phyloP scores from a whole-genome alignment of 2,329 filamentous ascomycete genomes.

The Pleurostoma richardsiae region DNA sequence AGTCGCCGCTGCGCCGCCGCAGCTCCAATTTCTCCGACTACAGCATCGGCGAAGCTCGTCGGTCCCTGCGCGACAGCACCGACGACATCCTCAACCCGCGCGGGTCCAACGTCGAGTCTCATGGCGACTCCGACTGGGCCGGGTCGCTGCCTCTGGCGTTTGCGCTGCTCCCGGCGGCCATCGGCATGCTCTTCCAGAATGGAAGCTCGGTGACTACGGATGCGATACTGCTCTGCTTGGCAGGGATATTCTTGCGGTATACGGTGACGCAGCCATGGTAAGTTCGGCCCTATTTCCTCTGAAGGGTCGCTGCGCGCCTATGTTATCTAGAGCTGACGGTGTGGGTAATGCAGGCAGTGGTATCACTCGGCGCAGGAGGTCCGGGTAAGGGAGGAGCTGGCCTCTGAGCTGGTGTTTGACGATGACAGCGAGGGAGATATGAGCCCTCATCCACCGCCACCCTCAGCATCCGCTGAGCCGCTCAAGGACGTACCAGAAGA shows the following conservation, averaged over 20 bases:
- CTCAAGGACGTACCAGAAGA: slow-evolving; percentile 34
- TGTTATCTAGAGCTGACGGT: no score
- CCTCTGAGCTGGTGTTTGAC: slow-evolving; percentile 34
- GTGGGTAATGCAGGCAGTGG: slow-evolving; percentile 53
- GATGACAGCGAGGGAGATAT: slow-evolving; percentile 21
- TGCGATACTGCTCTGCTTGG: slow-evolving; percentile 71
- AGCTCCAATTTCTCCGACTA: slow-evolving; percentile 77
- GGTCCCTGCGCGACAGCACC: slow-evolving; percentile 56
- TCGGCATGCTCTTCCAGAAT: slow-evolving; percentile 78
- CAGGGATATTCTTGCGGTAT: slow-evolving; percentile 87
- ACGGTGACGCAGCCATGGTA: slow-evolving; percentile 87
- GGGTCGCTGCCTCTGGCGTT: slow-evolving; percentile 71
- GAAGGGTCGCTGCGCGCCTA: no score
- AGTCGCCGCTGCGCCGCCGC: slow-evolving; percentile 45
- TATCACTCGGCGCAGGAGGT: slow-evolving; percentile 66
- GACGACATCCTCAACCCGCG: slow-evolving; percentile 63
- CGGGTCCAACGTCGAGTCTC: slow-evolving; percentile 26
- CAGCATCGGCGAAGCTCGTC: slow-evolving; percentile 63
- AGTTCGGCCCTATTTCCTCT: slow-evolving; percentile 15
- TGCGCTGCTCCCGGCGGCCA: slow-evolving; percentile 80
- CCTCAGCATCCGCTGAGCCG: slow-evolving; percentile 15
- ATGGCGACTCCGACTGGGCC: slow-evolving; percentile 66
- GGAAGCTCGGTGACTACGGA: slow-evolving; percentile 82
- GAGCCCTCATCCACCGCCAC: slow-evolving; percentile 7
- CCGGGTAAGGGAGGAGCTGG: slow-evolving; percentile 44